Base-by-base conservation (phyloP, 2,329 filamentous ascomycete genomes). In the Sporothrix pallida region DNA sequence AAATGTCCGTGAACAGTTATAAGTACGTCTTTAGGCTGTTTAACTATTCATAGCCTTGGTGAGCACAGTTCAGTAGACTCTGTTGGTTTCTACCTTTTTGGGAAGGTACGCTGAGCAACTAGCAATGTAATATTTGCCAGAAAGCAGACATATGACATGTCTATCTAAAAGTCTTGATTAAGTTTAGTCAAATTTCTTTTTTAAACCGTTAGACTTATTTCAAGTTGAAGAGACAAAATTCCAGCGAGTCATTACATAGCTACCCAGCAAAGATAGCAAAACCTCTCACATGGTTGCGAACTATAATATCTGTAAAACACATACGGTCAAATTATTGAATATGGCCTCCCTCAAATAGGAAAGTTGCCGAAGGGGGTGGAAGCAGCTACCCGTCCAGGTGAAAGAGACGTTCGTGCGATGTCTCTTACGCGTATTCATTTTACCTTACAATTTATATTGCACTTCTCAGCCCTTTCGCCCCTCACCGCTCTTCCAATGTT, bases 321-420 rank as follows among this genome's bases (percentile, higher is more conserved):
- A 15, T 4, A 37, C 12, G 42, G 62, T n/a, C 15, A n/a, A n/a
- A 23, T 9, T 46, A 15, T 17, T 46, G 1, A 23, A 65, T 65
- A 46, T 46, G 42, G 62, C 62, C 26, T 26, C 62, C 62, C 42
- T 63, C 42, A 20, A 67, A 67, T 20, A 26, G 20, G 12, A 46
- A 67, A 8, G 20, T 44, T 26, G 42, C 62, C 42, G 23, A 20
- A 26, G 7, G 10, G 6, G 62, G 31, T 13, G 42, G 3, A 20
- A 44, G 62, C 62, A 48, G 42, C 42, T 67, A 65, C 60, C 60
- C 42, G 60, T 46, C n/a, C 60, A 65, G 15, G 60, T 42, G 60
- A 12, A 37, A n/a, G 37, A 12, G 9, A 42, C 17, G 3, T 44
- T 37, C 31, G 60, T 63, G 31, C 8, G 15, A 20, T 63, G 31